Evolutionary conservation across 805 yeast genomes (phyloP), one percentile per base, ranked within the genome.

Genomic region (Kregervanrija pseudodelftensis): DNA sequence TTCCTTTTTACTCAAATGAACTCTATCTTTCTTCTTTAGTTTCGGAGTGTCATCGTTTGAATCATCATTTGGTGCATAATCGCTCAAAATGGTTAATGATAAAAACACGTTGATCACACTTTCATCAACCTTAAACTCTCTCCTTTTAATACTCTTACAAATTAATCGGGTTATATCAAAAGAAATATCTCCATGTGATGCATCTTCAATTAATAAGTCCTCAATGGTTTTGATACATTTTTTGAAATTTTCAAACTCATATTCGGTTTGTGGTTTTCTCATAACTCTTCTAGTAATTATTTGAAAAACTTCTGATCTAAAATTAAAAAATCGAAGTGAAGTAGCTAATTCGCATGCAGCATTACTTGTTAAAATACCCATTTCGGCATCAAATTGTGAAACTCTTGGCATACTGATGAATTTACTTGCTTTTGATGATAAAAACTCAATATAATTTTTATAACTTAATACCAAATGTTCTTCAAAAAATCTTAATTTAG

Each of bases 1-100:
- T 64, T 91, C 91, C 63, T 85, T 85, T 61, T 91, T 91, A n/a
- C 95, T 81, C 41, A 91, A 66, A 69, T 90, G 95, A 3, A 87
- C 88, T 54, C 96, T 73, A 61, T 93, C 95, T 62, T 89, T 87
- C 70, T 90, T 91, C 59, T 77, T 80, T 38, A 84, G 43, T 57
- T 82, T 84, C 4, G 67, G 65, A 35, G 64, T 69, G 9, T 66
- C 65, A 22, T 66, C 72, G 39, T 70, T 72, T 33, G 73, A 76
- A 28, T 61, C 72, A 22, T 68, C 68, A 58, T 76, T 74, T 58
- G 93, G 91, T 59, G 82, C 86, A 57, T 82, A 85, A 60, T 84
- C 91, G 40, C 73, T 75, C 43, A 85, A 64, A 14, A 85, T 68
- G 17, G 78, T 73, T 50, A 89, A 63, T 1, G 91, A 80, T 39